Evolutionary conservation across 305 asterid species (phyloP).

Genomic region (Striga hermonthica): DNA sequence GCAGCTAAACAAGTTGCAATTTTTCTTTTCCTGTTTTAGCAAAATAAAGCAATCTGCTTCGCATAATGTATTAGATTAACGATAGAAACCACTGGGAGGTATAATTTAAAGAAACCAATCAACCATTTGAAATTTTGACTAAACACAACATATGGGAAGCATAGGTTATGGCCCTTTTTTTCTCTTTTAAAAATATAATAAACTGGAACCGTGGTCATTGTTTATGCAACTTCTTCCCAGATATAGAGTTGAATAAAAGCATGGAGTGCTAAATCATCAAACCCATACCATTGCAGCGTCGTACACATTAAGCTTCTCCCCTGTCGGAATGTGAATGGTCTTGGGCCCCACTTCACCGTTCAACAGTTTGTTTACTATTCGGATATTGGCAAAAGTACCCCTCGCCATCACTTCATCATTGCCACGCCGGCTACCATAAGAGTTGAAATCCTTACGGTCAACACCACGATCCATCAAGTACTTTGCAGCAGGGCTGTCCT

Average conservation of each 20-base stretch:
- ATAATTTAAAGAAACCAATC: no score
- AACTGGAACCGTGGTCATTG: no score
- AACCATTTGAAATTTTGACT: no score
- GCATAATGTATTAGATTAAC: no score
- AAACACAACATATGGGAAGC: no score
- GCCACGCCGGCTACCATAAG: slow-evolving; percentile 95
- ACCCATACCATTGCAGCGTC: slow-evolving; percentile 72
- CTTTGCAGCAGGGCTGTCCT: slow-evolving; percentile 90
- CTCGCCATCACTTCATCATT: slow-evolving; percentile 95
- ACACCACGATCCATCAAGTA: slow-evolving; percentile 77
- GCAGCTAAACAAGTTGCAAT: not conserved
- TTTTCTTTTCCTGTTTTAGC: not conserved
- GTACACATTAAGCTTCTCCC: slow-evolving; percentile 73
- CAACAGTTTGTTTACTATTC: slow-evolving; percentile 74
- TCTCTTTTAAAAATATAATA: no score
- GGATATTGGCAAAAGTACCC: slow-evolving; percentile 89
- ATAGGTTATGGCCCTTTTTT: no score
- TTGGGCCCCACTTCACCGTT: slow-evolving; percentile 90
- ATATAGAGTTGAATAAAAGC: no score
- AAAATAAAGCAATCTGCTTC: no score
- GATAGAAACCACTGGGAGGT: no score
- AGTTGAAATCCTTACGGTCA: slow-evolving; percentile 78
- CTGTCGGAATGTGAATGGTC: slow-evolving; percentile 80
- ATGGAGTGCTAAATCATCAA: no score
- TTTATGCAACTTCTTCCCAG: no score